These are phyloP conservation scores for Carex kokanica DNA, from an alignment of 176 grass and related monocot species.

Conservation along the genomic window DNA sequence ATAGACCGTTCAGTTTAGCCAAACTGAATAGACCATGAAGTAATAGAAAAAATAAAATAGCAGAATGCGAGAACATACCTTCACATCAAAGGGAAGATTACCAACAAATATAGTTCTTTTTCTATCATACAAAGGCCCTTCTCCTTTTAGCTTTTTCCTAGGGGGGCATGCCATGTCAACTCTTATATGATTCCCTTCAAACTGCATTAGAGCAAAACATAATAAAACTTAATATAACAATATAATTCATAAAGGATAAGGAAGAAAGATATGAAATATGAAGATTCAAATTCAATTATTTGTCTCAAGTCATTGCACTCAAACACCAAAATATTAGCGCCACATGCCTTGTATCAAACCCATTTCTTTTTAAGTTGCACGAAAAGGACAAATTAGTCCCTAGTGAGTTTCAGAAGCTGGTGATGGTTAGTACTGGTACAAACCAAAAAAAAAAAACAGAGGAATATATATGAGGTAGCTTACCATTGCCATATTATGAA, in stretches of 20 bases:
- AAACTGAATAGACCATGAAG: neutral
- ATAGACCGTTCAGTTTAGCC: neutral
- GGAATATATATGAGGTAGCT: neutral
- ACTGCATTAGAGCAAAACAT: constrained; percentile 35
- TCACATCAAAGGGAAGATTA: constrained; percentile 95
- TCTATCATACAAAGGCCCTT: constrained; percentile 80
- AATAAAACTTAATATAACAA: constrained; percentile 1
- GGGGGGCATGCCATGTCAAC: constrained; percentile 88
- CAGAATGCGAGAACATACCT: constrained; percentile 35
- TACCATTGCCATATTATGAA: constrained; percentile 87
- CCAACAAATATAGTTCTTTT: constrained; percentile 93
- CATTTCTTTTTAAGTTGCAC: neutral
- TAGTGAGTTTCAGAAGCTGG: neutral
- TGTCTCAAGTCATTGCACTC: neutral
- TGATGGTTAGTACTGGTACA: neutral
- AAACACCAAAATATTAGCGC: neutral
- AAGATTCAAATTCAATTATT: neutral
- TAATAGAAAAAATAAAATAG: neutral
- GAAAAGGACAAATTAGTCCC: neutral
- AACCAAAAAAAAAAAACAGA: neutral
- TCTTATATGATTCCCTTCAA: constrained; percentile 87
- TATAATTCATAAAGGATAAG: neutral
- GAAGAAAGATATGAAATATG: neutral
- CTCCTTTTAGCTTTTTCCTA: constrained; percentile 76
- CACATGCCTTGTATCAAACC: neutral